phyloP scores from a whole-genome alignment of 2,329 filamentous ascomycete species.

The Neonectria hederae region DNA sequence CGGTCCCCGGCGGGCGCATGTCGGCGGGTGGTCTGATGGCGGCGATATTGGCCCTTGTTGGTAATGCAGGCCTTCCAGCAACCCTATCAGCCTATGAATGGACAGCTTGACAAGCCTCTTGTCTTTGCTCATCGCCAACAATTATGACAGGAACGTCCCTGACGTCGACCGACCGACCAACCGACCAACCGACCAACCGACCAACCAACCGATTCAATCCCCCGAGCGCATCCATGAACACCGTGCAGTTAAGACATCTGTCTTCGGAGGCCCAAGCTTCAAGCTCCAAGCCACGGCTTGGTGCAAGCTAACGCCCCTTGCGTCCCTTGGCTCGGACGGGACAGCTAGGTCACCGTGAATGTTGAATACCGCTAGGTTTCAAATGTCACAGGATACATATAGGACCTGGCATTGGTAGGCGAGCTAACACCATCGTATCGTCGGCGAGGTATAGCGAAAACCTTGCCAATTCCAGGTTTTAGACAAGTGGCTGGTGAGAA shows the following conservation, averaged over 20 bases:
- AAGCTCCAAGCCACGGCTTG: conserved; percentile 18
- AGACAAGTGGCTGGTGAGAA: background rate
- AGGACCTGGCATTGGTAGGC: background rate
- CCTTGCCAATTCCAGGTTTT: background rate
- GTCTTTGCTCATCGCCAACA: background rate
- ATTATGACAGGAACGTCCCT: background rate
- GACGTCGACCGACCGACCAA: conserved; percentile 1
- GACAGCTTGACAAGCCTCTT: background rate
- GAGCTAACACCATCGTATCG: background rate
- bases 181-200: background rate
- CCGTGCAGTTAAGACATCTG: conserved; percentile 17
- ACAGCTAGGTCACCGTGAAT: background rate
- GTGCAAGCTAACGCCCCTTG: conserved; percentile 6
- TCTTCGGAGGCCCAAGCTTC: conserved; percentile 21
- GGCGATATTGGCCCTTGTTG: background rate
- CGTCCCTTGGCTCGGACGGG: background rate
- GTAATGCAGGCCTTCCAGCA: background rate
- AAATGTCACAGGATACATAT: too few species aligned
- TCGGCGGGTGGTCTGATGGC: conserved; percentile 2
- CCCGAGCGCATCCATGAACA: conserved; percentile 7
- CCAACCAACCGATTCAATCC: conserved; percentile 2
- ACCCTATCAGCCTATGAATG: background rate
- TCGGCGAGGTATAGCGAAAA: background rate
- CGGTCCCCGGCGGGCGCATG: background rate
- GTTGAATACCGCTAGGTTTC: background rate